Evolutionary conservation across 305 asterid species (phyloP).

Genomic region (Fraxinus sp.): DNA sequence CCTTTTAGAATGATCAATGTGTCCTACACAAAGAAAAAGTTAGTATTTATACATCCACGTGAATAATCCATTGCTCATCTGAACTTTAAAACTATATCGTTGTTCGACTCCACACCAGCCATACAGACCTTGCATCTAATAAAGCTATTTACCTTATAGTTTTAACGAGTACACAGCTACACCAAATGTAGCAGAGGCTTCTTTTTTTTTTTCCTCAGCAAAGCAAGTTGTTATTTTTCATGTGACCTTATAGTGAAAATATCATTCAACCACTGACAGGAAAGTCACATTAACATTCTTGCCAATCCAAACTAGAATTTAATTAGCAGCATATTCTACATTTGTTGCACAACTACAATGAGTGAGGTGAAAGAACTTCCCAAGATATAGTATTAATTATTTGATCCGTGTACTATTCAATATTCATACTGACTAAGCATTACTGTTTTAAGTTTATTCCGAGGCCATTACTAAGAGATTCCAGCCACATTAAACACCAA

Average conservation of each 20-base stretch:
- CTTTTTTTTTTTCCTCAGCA: neutral
- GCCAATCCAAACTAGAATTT: neutral
- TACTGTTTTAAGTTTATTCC: neutral
- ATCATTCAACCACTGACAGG: neutral
- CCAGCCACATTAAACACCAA: conserved; percentile 21
- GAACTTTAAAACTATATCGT: conserved; percentile 8
- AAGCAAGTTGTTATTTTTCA: neutral
- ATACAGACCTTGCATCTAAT: neutral
- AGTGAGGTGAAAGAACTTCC: conserved; percentile 7
- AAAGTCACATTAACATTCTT: neutral
- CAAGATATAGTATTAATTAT: neutral
- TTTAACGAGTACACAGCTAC: neutral
- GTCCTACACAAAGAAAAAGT: conserved; percentile 48
- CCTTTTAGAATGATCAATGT: conserved; percentile 90
- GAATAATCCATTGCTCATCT: neutral
- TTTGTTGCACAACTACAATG: neutral
- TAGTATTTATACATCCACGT: conserved; percentile 14
- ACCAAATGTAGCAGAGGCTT: neutral
- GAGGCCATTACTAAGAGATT: neutral
- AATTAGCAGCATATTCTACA: neutral
- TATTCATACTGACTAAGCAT: conserved; percentile 11
- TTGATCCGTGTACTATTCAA: neutral
- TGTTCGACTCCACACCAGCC: neutral
- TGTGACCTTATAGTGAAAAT: neutral
- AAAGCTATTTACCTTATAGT: neutral